Evolutionary conservation across 2,329 filamentous ascomycete species (phyloP).

Genomic region (Stagonosporopsis chrysanthemi): DNA sequence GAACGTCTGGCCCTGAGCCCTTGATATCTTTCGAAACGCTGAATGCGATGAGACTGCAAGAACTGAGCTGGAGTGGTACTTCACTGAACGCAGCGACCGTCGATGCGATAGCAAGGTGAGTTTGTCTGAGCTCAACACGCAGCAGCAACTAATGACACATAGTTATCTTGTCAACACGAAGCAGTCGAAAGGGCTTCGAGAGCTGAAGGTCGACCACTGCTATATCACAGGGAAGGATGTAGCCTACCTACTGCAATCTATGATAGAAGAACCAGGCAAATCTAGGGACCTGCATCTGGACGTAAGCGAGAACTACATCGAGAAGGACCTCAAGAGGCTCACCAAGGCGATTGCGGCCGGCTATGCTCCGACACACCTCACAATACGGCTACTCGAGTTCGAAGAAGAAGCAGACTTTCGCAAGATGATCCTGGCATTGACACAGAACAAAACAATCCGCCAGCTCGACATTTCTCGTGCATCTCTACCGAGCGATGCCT

Average conservation of each 20-base stretch:
- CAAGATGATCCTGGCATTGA: conserved; percentile 67
- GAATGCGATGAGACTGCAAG: conserved; percentile 71
- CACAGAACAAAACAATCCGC: conserved; percentile 67
- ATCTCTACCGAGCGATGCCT: conserved; percentile 73
- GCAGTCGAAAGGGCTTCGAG: conserved; percentile 65
- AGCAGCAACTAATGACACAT: neutral
- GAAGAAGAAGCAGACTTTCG: conserved; percentile 70
- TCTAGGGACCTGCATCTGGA: conserved; percentile 69
- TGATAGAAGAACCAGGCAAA: conserved; percentile 60
- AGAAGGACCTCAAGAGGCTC: conserved; percentile 60
- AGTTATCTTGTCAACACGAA: conserved; percentile 68
- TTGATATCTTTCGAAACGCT: conserved; percentile 72
- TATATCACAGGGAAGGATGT: conserved; percentile 70
- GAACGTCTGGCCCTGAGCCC: conserved; percentile 68
- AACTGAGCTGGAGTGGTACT: conserved; percentile 70
- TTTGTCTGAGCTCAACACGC: conserved; percentile 44
- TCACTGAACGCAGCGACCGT: conserved; percentile 68
- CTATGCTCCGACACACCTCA: conserved; percentile 68
- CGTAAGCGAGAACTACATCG: conserved; percentile 69
- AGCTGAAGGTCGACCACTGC: conserved; percentile 72
- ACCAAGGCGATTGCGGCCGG: conserved; percentile 60
- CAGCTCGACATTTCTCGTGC: conserved; percentile 74
- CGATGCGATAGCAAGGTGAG: conserved; percentile 63
- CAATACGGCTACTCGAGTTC: conserved; percentile 74
- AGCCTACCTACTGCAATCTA: conserved; percentile 69